phyloP scores from a whole-genome alignment of 345 rosid species.

The Acer campestre region DNA sequence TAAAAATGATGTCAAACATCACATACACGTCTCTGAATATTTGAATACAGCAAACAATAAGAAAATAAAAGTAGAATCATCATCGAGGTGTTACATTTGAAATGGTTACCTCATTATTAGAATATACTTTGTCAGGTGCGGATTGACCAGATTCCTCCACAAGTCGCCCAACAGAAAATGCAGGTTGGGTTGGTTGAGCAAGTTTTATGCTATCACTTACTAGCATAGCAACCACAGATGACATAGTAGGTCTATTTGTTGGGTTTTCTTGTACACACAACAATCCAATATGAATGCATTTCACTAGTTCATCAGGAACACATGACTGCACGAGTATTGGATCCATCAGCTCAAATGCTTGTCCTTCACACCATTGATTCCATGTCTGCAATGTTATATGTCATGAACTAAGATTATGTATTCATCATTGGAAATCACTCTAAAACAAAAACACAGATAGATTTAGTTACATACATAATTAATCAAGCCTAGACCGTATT shows the following conservation, averaged over 20 bases:
- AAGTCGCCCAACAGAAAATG: slow-evolving; percentile 27
- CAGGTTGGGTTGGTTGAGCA: slow-evolving; percentile 30
- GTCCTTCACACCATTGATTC: slow-evolving; percentile 26
- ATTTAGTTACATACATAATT: neutral
- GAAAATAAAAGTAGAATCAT: too few species aligned
- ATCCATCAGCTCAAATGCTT: neutral
- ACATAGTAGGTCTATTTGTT: slow-evolving; percentile 22
- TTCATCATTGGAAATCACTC: neutral
- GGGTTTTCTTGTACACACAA: too few species aligned
- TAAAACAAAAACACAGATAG: neutral
- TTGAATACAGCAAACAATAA: too few species aligned
- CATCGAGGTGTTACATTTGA: slow-evolving; percentile 7
- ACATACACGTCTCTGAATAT: too few species aligned
- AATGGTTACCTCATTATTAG: slow-evolving; percentile 3
- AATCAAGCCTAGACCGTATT: too few species aligned
- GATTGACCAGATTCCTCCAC: neutral
- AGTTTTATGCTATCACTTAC: slow-evolving; percentile 22
- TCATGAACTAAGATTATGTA: neutral
- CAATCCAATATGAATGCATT: too few species aligned
- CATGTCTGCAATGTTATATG: slow-evolving; percentile 27
- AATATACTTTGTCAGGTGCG: neutral
- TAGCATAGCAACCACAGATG: slow-evolving; percentile 20
- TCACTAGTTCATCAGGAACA: too few species aligned
- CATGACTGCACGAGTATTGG: too few species aligned
- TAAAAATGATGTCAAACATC: too few species aligned